Conservation (phyloP, 2,329 filamentous ascomycete species). For the Sporothrix brunneoviolacea region DNA sequence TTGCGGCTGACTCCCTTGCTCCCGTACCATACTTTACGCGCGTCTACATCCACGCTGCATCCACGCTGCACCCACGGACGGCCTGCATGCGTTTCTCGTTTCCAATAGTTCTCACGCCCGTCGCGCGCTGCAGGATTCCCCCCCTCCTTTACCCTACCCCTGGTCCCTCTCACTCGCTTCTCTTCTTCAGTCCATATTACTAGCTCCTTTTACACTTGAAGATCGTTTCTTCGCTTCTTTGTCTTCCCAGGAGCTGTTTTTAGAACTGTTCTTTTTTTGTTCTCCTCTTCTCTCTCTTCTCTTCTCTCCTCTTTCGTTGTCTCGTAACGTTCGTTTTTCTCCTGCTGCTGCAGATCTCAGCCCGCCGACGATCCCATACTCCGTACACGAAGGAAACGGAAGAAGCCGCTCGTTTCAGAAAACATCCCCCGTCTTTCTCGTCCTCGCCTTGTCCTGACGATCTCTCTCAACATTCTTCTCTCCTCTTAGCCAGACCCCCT, state of each 20-base stretch:
- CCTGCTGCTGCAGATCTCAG: neutral
- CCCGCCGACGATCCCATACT: neutral
- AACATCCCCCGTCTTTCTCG: neutral
- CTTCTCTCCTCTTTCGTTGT: neutral
- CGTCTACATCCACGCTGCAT: too few species aligned
- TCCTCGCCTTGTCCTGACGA: neutral
- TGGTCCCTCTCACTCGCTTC: neutral
- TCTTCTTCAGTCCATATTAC: too few species aligned
- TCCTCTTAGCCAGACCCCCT: neutral
- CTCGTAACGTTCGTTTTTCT: too few species aligned
- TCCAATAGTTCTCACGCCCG: neutral
- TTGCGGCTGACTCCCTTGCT: neutral
- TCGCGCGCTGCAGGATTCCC: neutral
- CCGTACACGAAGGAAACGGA: neutral
- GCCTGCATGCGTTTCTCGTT: neutral
- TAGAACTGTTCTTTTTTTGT: too few species aligned
- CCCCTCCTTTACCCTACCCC: neutral
- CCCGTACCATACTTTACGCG: neutral
- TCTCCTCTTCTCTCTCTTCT: neutral
- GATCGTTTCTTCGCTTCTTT: too few species aligned
- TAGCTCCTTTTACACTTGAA: too few species aligned
- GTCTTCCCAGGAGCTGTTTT: too few species aligned
- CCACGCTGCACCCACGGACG: too few species aligned
- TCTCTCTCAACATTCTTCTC: neutral
- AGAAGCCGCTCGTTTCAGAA: slow-evolving; percentile 6